Conservation (phyloP, 805 yeast species). For the Zygosaccharomyces bailii region DNA sequence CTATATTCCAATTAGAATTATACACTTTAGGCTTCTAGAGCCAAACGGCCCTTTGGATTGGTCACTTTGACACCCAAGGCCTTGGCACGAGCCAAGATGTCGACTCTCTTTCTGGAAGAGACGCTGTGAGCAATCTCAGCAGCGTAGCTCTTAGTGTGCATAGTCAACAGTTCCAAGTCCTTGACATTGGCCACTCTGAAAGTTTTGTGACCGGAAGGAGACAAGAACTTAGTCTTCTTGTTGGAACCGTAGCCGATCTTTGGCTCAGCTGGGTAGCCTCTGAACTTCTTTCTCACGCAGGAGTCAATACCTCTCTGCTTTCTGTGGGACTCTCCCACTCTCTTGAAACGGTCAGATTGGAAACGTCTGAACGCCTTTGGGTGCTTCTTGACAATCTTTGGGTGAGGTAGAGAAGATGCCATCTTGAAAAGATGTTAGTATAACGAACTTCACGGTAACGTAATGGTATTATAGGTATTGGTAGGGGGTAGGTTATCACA, state of each 20-base stretch:
- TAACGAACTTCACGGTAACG: slow-evolving; percentile 2
- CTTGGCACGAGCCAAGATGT: slow-evolving; percentile 93
- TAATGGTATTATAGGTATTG: not conserved
- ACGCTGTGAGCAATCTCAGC: slow-evolving; percentile 99
- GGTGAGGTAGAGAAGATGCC: slow-evolving; percentile 98
- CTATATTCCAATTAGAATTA: slow-evolving; percentile 10
- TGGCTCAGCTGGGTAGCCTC: slow-evolving; percentile 99
- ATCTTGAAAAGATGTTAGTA: slow-evolving; percentile 41
- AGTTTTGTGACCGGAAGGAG: slow-evolving; percentile 98
- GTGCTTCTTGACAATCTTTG: slow-evolving; percentile 99
- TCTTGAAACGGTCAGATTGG: slow-evolving; percentile 99
- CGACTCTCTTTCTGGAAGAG: slow-evolving; percentile 97
- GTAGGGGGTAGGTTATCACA: slow-evolving; percentile 2
- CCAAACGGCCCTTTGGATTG: slow-evolving; percentile 98
- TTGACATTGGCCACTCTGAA: slow-evolving; percentile 87
- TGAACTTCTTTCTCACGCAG: slow-evolving; percentile 99
- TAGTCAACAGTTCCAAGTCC: slow-evolving; percentile 91
- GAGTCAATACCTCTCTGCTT: slow-evolving; percentile 99
- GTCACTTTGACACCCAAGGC: slow-evolving; percentile 98
- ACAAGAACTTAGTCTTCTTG: slow-evolving; percentile 95
- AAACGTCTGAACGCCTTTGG: slow-evolving; percentile 99
- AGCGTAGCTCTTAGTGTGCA: slow-evolving; percentile 98
- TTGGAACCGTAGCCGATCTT: slow-evolving; percentile 99
- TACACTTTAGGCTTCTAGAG: slow-evolving; percentile 82
- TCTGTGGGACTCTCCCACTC: slow-evolving; percentile 99